Evolutionary conservation across 805 yeast genomes (phyloP).

Genomic region (Pichia sporocuriosa): DNA sequence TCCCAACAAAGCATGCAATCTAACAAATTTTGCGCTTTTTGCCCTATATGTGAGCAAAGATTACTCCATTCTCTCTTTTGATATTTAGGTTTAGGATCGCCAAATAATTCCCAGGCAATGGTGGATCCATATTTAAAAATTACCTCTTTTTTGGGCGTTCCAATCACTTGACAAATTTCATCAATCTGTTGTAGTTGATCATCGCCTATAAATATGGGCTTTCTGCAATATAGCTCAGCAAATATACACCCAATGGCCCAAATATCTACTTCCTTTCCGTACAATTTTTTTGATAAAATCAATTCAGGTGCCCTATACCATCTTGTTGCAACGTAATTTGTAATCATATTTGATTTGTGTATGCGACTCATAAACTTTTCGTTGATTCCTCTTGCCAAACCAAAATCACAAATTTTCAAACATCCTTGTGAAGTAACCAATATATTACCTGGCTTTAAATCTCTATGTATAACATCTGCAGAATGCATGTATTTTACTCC

Average conservation of each 20-base stretch:
- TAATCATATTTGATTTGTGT: conserved; percentile 42
- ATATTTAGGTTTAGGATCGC: conserved; percentile 38
- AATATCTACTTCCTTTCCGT: conserved; percentile 70
- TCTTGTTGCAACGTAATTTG: conserved; percentile 87
- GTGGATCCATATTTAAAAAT: conserved; percentile 39
- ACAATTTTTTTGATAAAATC: conserved; percentile 50
- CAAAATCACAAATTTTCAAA: conserved; percentile 88
- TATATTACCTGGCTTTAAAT: conserved; percentile 86
- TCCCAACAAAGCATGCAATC: conserved; percentile 59
- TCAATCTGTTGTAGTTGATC: conserved; percentile 64
- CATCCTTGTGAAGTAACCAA: conserved; percentile 67
- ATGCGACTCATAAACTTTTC: conserved; percentile 25
- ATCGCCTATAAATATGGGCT: conserved; percentile 73
- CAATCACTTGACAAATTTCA: conserved; percentile 63
- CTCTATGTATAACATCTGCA: conserved; percentile 89
- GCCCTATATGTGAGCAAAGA: conserved; percentile 58
- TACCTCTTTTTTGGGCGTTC: conserved; percentile 53
- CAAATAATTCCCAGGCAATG: conserved; percentile 40
- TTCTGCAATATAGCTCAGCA: conserved; percentile 76
- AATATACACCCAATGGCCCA: conserved; percentile 94
- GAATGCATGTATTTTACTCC: conserved; percentile 87
- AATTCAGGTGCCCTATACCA: conserved; percentile 97
- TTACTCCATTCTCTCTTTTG: conserved; percentile 40
- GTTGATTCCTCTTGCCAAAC: conserved; percentile 74
- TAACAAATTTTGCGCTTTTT: conserved; percentile 46